phyloP scores from a whole-genome alignment of 1,139 yeast genomes.

The Pichia sp. region DNA sequence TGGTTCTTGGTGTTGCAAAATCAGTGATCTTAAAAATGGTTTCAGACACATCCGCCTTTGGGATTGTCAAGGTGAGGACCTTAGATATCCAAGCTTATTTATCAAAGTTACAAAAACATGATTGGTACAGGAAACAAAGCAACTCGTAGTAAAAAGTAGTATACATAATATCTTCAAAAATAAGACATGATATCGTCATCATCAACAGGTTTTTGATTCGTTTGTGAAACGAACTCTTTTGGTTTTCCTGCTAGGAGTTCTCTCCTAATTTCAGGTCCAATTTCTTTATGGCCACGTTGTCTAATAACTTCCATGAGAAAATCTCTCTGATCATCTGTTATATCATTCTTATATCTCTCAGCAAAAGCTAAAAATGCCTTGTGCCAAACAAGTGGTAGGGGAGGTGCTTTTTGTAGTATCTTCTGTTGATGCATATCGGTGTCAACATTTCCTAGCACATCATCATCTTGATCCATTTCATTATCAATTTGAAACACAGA shows the following conservation, averaged over 20 bases:
- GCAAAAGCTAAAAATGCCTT: constrained; percentile 91
- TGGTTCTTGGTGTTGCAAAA: constrained; percentile 52
- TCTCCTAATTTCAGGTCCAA: constrained; percentile 92
- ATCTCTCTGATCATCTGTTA: constrained; percentile 95
- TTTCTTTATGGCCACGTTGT: constrained; percentile 79
- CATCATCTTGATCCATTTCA: constrained; percentile 30
- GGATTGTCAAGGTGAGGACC: constrained; percentile 74
- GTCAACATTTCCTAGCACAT: constrained; percentile 27
- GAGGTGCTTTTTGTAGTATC: constrained; percentile 39
- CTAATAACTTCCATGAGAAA: constrained; percentile 85
- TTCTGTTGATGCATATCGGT: constrained; percentile 27
- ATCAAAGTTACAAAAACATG: constrained; percentile 37
- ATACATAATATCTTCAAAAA: constrained; percentile 15
- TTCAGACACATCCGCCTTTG: constrained; percentile 73
- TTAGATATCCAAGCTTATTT: constrained; percentile 71
- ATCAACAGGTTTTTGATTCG: constrained; percentile 11
- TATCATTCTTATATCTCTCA: constrained; percentile 92
- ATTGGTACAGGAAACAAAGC: not conserved
- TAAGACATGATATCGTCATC: constrained; percentile 28
- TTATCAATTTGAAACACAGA: constrained; percentile 10
- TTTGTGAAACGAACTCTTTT: constrained; percentile 37
- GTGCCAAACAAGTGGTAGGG: constrained; percentile 94
- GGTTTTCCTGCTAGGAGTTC: constrained; percentile 74
- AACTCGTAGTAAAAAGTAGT: not conserved
- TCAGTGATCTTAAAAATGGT: constrained; percentile 59